phyloP scores from a whole-genome alignment of 2,329 filamentous ascomycete species.

The Pestalotiopsis sp. region DNA sequence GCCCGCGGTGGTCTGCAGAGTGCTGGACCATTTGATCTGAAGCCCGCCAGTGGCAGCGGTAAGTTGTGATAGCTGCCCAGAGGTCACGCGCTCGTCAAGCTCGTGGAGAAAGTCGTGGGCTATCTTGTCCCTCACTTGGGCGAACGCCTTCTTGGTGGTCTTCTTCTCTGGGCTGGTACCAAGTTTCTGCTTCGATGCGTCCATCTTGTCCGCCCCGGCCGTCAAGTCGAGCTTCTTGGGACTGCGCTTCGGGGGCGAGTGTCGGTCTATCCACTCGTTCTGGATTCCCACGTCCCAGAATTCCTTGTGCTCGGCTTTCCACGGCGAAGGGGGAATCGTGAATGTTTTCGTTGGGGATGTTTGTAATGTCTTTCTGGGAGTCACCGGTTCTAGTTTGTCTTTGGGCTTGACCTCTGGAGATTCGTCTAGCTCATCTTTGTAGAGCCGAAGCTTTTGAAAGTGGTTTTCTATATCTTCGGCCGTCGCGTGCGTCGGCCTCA shows the following conservation, averaged over 20 bases:
- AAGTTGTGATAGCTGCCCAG: slow-evolving; percentile 58
- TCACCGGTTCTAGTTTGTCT: slow-evolving; percentile 21
- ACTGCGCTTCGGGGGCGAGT: slow-evolving; percentile 29
- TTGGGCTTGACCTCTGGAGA: slow-evolving; percentile 11
- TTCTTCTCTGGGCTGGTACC: slow-evolving; percentile 33
- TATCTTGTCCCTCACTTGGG: slow-evolving; percentile 59
- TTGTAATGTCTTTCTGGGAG: slow-evolving; percentile 25
- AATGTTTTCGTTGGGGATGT: slow-evolving; percentile 25
- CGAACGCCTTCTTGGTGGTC: slow-evolving; percentile 60
- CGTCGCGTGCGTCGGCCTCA: slow-evolving; percentile 3
- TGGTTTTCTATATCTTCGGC: slow-evolving; percentile 25
- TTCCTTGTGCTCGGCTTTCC: slow-evolving; percentile 31
- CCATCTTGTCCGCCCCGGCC: slow-evolving; percentile 23
- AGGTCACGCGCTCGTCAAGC: slow-evolving; percentile 66
- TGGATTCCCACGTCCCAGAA: slow-evolving; percentile 34
- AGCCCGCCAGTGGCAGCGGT: slow-evolving; percentile 68
- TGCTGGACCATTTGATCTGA: slow-evolving; percentile 72
- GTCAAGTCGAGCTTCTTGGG: slow-evolving; percentile 17
- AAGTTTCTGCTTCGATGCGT: slow-evolving; percentile 31
- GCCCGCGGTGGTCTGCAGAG: slow-evolving; percentile 77
- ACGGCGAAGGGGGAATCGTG: slow-evolving; percentile 29
- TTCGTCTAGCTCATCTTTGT: slow-evolving; percentile 16
- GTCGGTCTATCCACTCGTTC: slow-evolving; percentile 33
- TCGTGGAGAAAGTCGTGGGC: slow-evolving; percentile 66
- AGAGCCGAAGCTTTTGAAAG: slow-evolving; percentile 33